Conservation (phyloP, 148 eudicot species). For the Vaccinium corymbosum region DNA sequence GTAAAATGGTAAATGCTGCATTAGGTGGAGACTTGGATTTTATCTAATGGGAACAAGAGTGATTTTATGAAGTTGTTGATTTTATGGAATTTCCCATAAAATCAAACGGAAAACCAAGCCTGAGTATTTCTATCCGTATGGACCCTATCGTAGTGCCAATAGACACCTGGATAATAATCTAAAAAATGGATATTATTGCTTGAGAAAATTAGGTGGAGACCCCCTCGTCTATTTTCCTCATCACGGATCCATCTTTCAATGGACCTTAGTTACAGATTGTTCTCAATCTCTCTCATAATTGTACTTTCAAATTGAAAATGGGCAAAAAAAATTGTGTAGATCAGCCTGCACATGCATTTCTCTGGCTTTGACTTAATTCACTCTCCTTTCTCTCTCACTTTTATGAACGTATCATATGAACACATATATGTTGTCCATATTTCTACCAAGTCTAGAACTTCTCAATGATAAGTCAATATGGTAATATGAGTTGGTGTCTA, state of each 20-base stretch:
- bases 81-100: no score
- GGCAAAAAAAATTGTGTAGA: background rate
- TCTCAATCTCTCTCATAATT: background rate
- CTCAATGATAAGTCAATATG: background rate
- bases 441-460: background rate
- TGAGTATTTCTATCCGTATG: background rate
- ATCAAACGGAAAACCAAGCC: no score
- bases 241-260: background rate
- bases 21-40: no score
- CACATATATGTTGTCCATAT: no score
- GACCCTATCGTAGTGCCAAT: background rate
- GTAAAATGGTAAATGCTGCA: no score
- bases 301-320: background rate
- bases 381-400: no score
- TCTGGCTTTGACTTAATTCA: background rate
- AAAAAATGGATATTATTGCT: background rate
- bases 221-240: background rate
- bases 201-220: background rate
- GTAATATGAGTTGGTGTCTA: background rate
- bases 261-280: background rate
- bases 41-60: no score
- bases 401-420: no score
- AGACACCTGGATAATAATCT: background rate
- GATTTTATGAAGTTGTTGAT: no score
- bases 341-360: background rate